Base-by-base conservation (phyloP, 2,329 filamentous ascomycete genomes). In the Elsinoe necatrix region DNA sequence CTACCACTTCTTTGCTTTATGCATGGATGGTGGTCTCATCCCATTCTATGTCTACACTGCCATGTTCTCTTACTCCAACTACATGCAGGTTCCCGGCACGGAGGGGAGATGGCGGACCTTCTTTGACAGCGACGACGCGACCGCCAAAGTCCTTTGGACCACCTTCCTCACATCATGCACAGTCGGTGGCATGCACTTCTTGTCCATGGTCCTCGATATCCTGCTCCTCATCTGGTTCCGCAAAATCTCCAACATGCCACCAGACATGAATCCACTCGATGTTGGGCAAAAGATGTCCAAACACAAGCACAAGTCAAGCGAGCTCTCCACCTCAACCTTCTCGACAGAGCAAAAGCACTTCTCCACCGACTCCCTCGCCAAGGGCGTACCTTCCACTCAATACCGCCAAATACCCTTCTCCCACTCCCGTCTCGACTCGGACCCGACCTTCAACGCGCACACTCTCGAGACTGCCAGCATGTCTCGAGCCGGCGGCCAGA, bases 191-290 rank as follows among this genome's bases (percentile, higher is more conserved):
- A 68, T 95, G 18, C 90, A 95, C 67, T 64, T 87, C 0, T 61
- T 89, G 8, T 88, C 88, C 1, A 71, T 93, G 1, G 70, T 76
- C 16, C 74, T 95, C 34, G 88, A 88, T 4, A 68, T 88, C 29
- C 96, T 86, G 72, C 77, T 97, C 23, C 82, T 83, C 14, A 68
- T 87, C 54, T 81, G 86, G 63, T 97, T 96, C 80, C 82, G 85
- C 39, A 86, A 87, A 66, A 96, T 97, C 64, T 78, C 84, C 4
- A 76, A 79, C 18, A 79, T 96, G 68, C 92, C 92, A 4, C 91
- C 92, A 0, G 92, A 97, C 66, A 89, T 95, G 87, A 97, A 97
- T 68, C 92, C 92, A 1, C 77, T 97, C 12, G 91, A 96, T 68
- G 83, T 87, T 62, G 85, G 92, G 65, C 74, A 95, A 58, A 96